Evolutionary conservation across 2,329 filamentous ascomycete species (phyloP).

Genomic region (Tolypocladium amazonense): DNA sequence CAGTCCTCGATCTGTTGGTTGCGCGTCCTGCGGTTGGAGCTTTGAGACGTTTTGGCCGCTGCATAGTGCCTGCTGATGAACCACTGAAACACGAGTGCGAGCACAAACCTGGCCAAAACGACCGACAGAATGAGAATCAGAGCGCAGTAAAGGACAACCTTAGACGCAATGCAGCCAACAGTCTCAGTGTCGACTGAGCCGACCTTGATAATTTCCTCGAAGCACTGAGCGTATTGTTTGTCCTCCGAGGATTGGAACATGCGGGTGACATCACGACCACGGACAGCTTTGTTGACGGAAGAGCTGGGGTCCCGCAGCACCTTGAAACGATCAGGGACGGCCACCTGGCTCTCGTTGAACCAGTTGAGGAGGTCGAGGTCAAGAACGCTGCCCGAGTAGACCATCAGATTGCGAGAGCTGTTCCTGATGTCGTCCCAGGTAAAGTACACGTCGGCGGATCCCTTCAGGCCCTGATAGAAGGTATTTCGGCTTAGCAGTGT

Average conservation of each 20-base stretch:
- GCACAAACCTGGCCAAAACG: slow-evolving; percentile 73
- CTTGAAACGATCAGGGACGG: slow-evolving; percentile 66
- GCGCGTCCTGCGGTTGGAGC: slow-evolving; percentile 69
- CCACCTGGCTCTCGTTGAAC: slow-evolving; percentile 78
- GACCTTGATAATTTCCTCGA: slow-evolving; percentile 90
- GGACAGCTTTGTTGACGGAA: slow-evolving; percentile 49
- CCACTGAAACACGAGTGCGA: slow-evolving; percentile 92
- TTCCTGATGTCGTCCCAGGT: slow-evolving; percentile 94
- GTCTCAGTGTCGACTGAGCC: slow-evolving; percentile 93
- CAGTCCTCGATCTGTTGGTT: slow-evolving; percentile 95
- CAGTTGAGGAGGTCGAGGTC: slow-evolving; percentile 81
- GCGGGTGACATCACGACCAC: slow-evolving; percentile 81
- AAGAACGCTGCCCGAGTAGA: slow-evolving; percentile 89
- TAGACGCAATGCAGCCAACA: slow-evolving; percentile 92
- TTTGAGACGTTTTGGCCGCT: slow-evolving; percentile 74
- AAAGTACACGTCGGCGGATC: slow-evolving; percentile 83
- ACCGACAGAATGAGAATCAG: slow-evolving; percentile 86
- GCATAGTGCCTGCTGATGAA: slow-evolving; percentile 82
- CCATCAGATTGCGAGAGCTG: slow-evolving; percentile 75
- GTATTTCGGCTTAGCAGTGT: slow-evolving; percentile 52
- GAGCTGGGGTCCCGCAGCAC: slow-evolving; percentile 61
- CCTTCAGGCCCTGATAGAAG: slow-evolving; percentile 61
- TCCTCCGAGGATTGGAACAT: slow-evolving; percentile 70
- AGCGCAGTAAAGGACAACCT: slow-evolving; percentile 92
- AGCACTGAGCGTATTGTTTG: slow-evolving; percentile 74